A percentile compares a stretch with the other conserved stretches of the same genome.
Evolutionary conservation across 2,329 filamentous ascomycete genomes (phyloP).

Genomic region (Xylariales sp.): DNA sequence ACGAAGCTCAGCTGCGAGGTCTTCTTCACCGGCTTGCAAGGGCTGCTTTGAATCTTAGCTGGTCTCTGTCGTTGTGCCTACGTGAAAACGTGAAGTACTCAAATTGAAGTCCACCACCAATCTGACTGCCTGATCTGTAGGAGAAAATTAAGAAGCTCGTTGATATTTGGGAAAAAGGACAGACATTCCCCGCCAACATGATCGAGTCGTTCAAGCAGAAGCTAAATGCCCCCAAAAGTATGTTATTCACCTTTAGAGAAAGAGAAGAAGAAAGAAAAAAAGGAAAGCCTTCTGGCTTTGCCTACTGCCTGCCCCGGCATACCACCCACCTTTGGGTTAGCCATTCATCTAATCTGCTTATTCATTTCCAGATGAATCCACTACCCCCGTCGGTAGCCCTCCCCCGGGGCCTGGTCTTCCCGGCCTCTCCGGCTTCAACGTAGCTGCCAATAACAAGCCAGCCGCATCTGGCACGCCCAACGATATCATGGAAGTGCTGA

Average conservation of each 20-base stretch:
- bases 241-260: constrained; percentile 30
- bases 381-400: constrained; percentile 65
- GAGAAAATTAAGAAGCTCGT: constrained; percentile 94
- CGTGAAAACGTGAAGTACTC: background rate
- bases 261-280: no score
- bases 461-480: constrained; percentile 38
- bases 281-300: no score
- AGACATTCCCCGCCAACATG: constrained; percentile 80
- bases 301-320: no score
- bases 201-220: constrained; percentile 80
- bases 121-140: constrained; percentile 53
- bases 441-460: constrained; percentile 28
- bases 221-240: constrained; percentile 64
- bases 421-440: constrained; percentile 28
- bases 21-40: constrained; percentile 7
- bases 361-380: constrained; percentile 53
- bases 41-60: background rate
- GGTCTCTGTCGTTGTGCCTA: constrained; percentile 1
- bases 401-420: constrained; percentile 39
- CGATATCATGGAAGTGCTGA: constrained; percentile 73
- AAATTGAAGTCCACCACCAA: constrained; percentile 26
- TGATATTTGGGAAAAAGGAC: constrained; percentile 96
- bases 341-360: constrained; percentile 3
- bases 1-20: constrained; percentile 11
- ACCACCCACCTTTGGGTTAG: background rate